Evolutionary conservation across 331 rosid genomes (phyloP).

Genomic region (Quercus lobata): DNA sequence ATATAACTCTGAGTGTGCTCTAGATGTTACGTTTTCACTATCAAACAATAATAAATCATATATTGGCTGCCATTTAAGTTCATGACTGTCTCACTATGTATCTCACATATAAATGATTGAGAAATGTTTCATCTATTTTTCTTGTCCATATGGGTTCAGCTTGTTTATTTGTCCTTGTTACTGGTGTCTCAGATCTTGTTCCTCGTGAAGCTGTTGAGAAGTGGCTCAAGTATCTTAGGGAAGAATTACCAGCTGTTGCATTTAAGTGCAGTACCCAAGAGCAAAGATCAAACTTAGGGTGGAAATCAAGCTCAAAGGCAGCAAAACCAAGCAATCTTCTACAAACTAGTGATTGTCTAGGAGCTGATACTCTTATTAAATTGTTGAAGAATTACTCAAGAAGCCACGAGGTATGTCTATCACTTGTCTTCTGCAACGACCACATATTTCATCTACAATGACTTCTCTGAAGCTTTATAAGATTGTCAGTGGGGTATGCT

Average conservation of each 20-base stretch:
- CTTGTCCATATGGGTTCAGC: not conserved
- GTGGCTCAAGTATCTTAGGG: conserved; percentile 93
- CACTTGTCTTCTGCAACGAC: not conserved
- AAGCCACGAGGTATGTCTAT: conserved; percentile 70
- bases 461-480: not conserved
- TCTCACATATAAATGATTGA: not conserved
- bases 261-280: conserved; percentile 96
- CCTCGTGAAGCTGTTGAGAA: conserved; percentile 91
- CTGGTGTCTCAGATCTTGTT: conserved; percentile 66
- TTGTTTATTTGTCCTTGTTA: conserved; percentile 12
- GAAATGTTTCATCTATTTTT: not conserved
- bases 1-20: not conserved
- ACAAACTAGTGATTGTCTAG: conserved; percentile 91
- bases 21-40: not conserved
- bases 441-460: not conserved
- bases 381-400: conserved; percentile 93
- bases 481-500: not conserved
- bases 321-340: conserved; percentile 59
- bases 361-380: conserved; percentile 91
- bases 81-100: too few relatives aligned
- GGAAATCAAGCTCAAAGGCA: conserved; percentile 72
- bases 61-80: not conserved
- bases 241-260: conserved; percentile 96
- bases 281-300: conserved; percentile 86
- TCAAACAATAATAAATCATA: not conserved